Conservation (phyloP, 352 stramenopile species). For the Phytophthora pluvialis region DNA sequence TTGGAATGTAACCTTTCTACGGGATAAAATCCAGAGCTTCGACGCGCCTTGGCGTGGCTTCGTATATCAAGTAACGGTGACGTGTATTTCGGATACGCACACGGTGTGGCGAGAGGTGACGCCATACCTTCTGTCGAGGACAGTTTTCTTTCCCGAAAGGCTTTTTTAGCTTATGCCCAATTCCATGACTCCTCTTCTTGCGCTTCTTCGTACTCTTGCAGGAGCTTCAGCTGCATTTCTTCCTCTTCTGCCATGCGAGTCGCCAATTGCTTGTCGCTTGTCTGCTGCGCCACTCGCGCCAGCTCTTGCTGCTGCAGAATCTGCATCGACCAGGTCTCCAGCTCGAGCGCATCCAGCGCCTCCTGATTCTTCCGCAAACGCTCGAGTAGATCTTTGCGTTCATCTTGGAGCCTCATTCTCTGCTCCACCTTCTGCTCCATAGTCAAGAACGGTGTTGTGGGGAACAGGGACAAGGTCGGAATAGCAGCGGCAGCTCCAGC, state of each 20-base stretch:
- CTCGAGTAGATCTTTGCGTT: slow-evolving; percentile 31
- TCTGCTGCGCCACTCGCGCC: slow-evolving; percentile 18
- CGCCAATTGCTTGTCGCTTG: slow-evolving; percentile 36
- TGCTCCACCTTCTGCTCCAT: slow-evolving; percentile 32
- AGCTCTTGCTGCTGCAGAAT: slow-evolving; percentile 32
- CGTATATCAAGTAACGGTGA: too few relatives aligned
- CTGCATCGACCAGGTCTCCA: slow-evolving; percentile 35
- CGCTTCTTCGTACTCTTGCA: slow-evolving; percentile 27
- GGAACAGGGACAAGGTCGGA: slow-evolving; percentile 20
- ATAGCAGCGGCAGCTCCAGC: slow-evolving; percentile 19
- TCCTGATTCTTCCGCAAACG: slow-evolving; percentile 33
- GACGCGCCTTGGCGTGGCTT: too few relatives aligned
- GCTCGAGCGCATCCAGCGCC: slow-evolving; percentile 28
- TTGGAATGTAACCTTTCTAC: too few relatives aligned
- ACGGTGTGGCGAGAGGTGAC: too few relatives aligned
- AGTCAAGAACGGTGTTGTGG: slow-evolving; percentile 22
- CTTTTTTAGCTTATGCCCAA: slow-evolving; percentile 19
- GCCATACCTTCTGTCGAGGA: too few relatives aligned
- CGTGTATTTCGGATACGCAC: too few relatives aligned
- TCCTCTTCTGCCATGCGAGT: slow-evolving; percentile 38
- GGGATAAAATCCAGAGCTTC: too few relatives aligned
- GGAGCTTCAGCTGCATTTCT: slow-evolving; percentile 24
- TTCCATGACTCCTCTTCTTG: slow-evolving; percentile 31
- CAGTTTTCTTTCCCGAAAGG: too few relatives aligned
- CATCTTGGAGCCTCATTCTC: slow-evolving; percentile 27